Base-by-base conservation (phyloP, 768 basidiomycete genomes). In the Hygrocybe coccinea region DNA sequence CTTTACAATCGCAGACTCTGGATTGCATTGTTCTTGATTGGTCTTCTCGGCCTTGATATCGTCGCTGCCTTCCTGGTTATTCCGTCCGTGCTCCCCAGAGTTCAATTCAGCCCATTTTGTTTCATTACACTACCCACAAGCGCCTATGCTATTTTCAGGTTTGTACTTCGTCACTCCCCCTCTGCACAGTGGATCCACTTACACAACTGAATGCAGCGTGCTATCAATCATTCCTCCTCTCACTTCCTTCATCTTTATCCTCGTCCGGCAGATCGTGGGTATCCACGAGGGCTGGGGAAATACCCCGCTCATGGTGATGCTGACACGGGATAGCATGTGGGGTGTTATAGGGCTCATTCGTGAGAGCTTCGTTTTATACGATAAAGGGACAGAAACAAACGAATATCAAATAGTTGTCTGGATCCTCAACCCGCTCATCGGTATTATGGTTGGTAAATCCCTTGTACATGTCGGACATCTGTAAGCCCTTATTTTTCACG, bases 241-340 rank as follows among this genome's bases (percentile, higher is more conserved):
- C 19, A 39, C 37, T 11, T 29, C 51, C 5, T 60, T 65, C 51
- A 11, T 39, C 24, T 50, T 65, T 21, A 64, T 61, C 9, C 12
- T 54, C n/a, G 36, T 34, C 29, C 57, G 60, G 45, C 62, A 60
- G 35, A 17, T 43, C 12, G 44, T 41, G 5, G 59, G 59, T n/a
- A 37, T 51, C 2, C 19, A 37, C 4, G 55, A 56, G 19, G 59
- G 59, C 12, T 61, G 61, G 63, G 58, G 54, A 5, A 37, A 53
- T 5, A 29, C 47, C 1, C 50, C 46, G 11, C 29, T 64, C 5
- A 17, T 61, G 24, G 49, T 19, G 7, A 21, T 65, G 14, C 48
- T 64, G 11, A 56, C 61, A 17, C 57, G 63, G 3, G 64, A 64
- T 52, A 56, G 61, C 24, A 45, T 56, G 11, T 64, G 58, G 57